Base-by-base conservation (phyloP, 2,329 filamentous ascomycete species). In the Tolypocladium ophioglossoides region DNA sequence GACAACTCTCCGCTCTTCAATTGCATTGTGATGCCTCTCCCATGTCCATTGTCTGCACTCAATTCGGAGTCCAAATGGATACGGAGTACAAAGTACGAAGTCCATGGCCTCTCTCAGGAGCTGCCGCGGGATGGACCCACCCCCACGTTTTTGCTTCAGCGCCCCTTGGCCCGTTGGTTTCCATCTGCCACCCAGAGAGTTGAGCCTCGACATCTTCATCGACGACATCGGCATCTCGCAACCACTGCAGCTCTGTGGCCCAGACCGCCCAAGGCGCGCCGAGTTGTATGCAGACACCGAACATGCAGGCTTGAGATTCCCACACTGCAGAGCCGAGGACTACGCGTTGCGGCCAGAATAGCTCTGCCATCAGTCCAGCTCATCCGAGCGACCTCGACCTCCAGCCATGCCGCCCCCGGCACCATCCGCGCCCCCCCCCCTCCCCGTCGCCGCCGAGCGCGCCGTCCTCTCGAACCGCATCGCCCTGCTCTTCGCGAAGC, bases 401-500 rank as follows among this genome's bases (percentile, higher is more conserved):
- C n/a, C 38, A 46, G 27, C 35, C 30, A 41, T 41, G 50, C 35
- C 38, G 20, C 11, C 39, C 2, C 30, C 51, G 16, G 44, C 24
- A 24, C 40, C 39, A 2, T n/a, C 22, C 20, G 38, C 48, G 20
- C 30, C 27, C 40, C 20, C 53, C 16, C 39, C 57, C 39, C 67
- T 70, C 50, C 72, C 72, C 50, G 62, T 69, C 50, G 70, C 70
- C 27, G 59, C 68, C 54, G 64, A 74, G 61, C 66, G 65, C 63
- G 67, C 67, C 58, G 63, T 69, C 54, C 60, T 73, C 50, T 64
- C 70, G 56, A 77, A 77, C 68, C 67, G 67, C 56, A 70, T 76
- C 54, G 68, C 71, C 54, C 66, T 76, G 52, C 64, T 69, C 59
- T 58, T 71, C 40, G 60, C 72, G 52, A 65, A 67, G 11, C 68